These are phyloP conservation scores for Diplosphaera chodatii DNA, from an alignment of 139 green algal species.

Conservation along the genomic window DNA sequence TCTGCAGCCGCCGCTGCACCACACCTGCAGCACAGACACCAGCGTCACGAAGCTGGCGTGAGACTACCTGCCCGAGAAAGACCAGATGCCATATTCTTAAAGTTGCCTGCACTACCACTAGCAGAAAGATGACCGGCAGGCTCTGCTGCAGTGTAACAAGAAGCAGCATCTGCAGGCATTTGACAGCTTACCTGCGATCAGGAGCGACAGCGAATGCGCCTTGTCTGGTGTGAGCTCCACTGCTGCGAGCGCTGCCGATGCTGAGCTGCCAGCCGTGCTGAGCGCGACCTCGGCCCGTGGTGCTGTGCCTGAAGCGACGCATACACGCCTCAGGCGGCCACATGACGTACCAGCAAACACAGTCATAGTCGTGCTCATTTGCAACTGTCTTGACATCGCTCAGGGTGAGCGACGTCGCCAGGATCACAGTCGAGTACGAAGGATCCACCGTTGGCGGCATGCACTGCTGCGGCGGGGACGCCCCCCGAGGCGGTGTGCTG, in stretches of 20 bases:
- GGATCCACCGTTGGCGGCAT: background rate
- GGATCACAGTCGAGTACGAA: no score
- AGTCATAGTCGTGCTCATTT: no score
- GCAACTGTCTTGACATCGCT: no score
- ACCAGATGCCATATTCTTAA: no score
- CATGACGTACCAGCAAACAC: no score
- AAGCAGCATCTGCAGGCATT: no score
- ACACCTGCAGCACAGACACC: background rate
- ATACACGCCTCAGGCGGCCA: background rate
- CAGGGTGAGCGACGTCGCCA: no score
- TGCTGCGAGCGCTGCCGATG: constrained; percentile 2
- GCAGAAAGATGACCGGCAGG: no score
- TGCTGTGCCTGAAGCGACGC: background rate
- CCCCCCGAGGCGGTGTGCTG: constrained; percentile 18
- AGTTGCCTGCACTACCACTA: no score
- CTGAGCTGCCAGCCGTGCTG: background rate
- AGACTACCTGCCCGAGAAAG: no score
- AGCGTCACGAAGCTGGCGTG: no score
- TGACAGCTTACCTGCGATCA: background rate
- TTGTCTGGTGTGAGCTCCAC: background rate
- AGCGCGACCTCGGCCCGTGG: background rate
- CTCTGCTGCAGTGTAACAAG: no score
- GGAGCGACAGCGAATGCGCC: background rate
- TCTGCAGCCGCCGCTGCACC: constrained; percentile 23
- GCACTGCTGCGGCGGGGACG: background rate